Percentiles rank a stretch among this genome's conserved stretches.
Evolutionary conservation across 768 basidiomycete genomes (phyloP).

Genomic region (Tephrocybe sp.): DNA sequence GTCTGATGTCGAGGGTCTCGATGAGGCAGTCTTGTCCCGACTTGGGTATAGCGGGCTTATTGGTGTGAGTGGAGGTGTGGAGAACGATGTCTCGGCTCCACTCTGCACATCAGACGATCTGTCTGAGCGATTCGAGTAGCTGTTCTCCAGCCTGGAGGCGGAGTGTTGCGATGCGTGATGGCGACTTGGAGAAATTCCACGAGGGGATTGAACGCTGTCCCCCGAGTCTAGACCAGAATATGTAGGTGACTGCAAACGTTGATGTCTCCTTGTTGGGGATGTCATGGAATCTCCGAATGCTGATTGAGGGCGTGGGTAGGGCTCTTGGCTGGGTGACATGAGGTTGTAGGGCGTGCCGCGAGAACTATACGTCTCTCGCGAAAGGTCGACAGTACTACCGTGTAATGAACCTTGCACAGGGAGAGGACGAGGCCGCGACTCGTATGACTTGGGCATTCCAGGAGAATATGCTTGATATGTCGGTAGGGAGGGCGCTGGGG

Average conservation of each 20-base stretch:
- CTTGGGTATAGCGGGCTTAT: conserved; percentile 43
- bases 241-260: conserved; percentile 36
- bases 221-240: conserved; percentile 33
- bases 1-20: conserved; percentile 26
- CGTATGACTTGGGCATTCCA: conserved; percentile 43
- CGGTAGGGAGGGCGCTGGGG: conserved; percentile 17
- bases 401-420: conserved; percentile 41
- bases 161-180: conserved; percentile 27
- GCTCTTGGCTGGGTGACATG: conserved; percentile 51
- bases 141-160: conserved; percentile 29
- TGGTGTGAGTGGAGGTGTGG: conserved; percentile 62
- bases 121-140: conserved; percentile 31
- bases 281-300: conserved; percentile 49
- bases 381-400: conserved; percentile 28
- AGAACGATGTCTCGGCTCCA: conserved; percentile 40
- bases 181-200: conserved; percentile 37
- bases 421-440: conserved; percentile 38
- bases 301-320: conserved; percentile 62
- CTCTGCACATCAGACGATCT: conserved; percentile 35
- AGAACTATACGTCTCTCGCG: conserved; percentile 25
- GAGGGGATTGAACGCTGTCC: conserved; percentile 38
- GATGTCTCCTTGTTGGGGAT: conserved; percentile 34
- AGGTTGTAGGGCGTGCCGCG: conserved; percentile 23
- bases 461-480: conserved; percentile 23
- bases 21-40: conserved; percentile 27